These are phyloP conservation scores for Parastagonospora avenae DNA, from an alignment of 2,329 filamentous ascomycete species.

Conservation along the genomic window DNA sequence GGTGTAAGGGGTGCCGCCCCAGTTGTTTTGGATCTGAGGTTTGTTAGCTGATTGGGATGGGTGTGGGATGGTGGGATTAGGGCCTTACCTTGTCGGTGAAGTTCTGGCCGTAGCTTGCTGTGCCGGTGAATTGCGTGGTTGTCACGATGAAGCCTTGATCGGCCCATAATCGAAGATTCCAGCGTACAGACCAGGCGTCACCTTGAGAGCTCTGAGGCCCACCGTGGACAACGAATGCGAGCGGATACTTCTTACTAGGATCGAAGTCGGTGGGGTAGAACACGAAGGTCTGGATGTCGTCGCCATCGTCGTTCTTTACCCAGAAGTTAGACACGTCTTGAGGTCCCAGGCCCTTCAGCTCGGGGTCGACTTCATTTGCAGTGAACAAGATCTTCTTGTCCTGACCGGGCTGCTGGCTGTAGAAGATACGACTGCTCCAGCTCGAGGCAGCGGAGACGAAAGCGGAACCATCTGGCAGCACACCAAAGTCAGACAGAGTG, in stretches of 20 bases:
- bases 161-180: constrained; percentile 84
- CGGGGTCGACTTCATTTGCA: constrained; percentile 69
- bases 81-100: constrained; percentile 69
- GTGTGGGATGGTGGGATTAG: too few relatives aligned
- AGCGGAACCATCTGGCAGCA: constrained; percentile 63
- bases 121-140: constrained; percentile 80
- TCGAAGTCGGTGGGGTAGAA: constrained; percentile 70
- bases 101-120: constrained; percentile 78
- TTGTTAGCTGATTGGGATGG: not conserved
- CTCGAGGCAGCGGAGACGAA: constrained; percentile 38
- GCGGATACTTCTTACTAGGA: constrained; percentile 72
- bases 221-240: constrained; percentile 80
- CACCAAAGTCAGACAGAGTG: constrained; percentile 53
- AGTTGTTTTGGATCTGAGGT: constrained; percentile 69
- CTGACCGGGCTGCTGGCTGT: constrained; percentile 30
- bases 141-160: constrained; percentile 87
- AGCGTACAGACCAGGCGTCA: constrained; percentile 78
- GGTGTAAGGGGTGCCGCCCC: constrained; percentile 82
- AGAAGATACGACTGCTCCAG: constrained; percentile 43
- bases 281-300: constrained; percentile 68
- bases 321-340: constrained; percentile 71
- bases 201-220: constrained; percentile 77
- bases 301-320: constrained; percentile 66
- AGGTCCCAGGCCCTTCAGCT: constrained; percentile 66
- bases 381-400: constrained; percentile 56